Conservation (phyloP, 148 eudicot genomes). For the Tetragonia tetragonoides region DNA sequence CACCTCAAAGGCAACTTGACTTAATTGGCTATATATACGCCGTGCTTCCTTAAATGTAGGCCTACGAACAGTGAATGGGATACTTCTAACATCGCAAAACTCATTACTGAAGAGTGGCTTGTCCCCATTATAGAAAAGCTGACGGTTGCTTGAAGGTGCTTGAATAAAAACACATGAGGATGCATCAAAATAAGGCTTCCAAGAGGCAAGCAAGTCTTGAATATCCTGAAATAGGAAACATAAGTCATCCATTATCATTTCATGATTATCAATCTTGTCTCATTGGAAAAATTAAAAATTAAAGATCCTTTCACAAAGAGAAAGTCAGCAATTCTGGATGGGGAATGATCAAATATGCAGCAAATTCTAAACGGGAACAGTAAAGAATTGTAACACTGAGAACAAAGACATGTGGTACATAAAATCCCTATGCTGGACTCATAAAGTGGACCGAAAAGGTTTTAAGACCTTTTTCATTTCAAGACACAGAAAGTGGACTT, state of each 20-base stretch:
- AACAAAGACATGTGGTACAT: background rate
- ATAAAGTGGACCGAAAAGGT: background rate
- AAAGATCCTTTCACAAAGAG: background rate
- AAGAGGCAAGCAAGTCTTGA: slow-evolving; percentile 70
- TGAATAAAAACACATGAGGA: slow-evolving; percentile 63
- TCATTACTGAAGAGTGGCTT: slow-evolving; percentile 50
- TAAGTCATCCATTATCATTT: slow-evolving; percentile 14
- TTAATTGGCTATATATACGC: slow-evolving; percentile 56
- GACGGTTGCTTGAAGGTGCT: slow-evolving; percentile 84
- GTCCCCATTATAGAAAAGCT: slow-evolving; percentile 66
- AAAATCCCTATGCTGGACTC: background rate
- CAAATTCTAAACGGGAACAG: background rate
- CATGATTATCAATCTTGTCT: background rate
- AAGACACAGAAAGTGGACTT: background rate
- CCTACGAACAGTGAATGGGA: slow-evolving; percentile 70
- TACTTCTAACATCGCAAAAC: slow-evolving; percentile 46
- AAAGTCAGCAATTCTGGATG: background rate
- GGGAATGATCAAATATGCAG: background rate
- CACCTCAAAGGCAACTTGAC: slow-evolving; percentile 51
- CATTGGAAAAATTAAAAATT: background rate
- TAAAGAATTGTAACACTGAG: background rate
- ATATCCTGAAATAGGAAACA: slow-evolving; percentile 50
- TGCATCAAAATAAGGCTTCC: slow-evolving; percentile 84
- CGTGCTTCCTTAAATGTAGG: slow-evolving; percentile 85
- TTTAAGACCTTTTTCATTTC: background rate